phyloP scores from a whole-genome alignment of 2,329 filamentous ascomycete genomes.

The Neopestalotiopsis sp. region DNA sequence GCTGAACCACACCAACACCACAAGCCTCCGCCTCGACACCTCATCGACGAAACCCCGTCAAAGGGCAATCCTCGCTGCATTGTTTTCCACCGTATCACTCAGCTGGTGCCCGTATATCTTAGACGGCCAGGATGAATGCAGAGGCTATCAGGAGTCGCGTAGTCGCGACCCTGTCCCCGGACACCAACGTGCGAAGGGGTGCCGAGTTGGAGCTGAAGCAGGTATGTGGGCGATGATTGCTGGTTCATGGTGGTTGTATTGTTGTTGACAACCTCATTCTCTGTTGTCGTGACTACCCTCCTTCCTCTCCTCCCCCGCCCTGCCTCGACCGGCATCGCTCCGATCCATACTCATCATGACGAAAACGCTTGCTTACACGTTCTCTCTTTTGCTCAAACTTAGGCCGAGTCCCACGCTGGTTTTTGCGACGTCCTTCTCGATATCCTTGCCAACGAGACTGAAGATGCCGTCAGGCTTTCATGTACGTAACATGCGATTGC shows the following conservation, averaged over 20 bases:
- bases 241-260: no score
- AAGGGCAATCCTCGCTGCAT: constrained; percentile 15
- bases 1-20: constrained; percentile 15
- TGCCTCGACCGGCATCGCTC: background rate
- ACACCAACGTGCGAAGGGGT: constrained; percentile 75
- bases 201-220: constrained; percentile 83
- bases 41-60: constrained; percentile 16
- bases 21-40: background rate
- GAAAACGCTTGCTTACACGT: constrained; percentile 21
- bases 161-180: constrained; percentile 74
- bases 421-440: constrained; percentile 91
- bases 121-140: constrained; percentile 67
- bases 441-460: constrained; percentile 87
- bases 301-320: background rate
- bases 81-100: constrained; percentile 6
- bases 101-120: constrained; percentile 8
- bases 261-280: no score
- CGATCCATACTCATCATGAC: constrained; percentile 8
- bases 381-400: constrained; percentile 23
- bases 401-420: constrained; percentile 90
- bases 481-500: constrained; percentile 62
- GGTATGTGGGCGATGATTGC: constrained; percentile 54
- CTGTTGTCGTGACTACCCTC: constrained; percentile 7
- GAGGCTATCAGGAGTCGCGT: constrained; percentile 77
- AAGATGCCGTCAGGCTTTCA: constrained; percentile 82